Evolutionary conservation across 208 protist species (phyloP).

Genomic region (Trypanosoma theileri): DNA sequence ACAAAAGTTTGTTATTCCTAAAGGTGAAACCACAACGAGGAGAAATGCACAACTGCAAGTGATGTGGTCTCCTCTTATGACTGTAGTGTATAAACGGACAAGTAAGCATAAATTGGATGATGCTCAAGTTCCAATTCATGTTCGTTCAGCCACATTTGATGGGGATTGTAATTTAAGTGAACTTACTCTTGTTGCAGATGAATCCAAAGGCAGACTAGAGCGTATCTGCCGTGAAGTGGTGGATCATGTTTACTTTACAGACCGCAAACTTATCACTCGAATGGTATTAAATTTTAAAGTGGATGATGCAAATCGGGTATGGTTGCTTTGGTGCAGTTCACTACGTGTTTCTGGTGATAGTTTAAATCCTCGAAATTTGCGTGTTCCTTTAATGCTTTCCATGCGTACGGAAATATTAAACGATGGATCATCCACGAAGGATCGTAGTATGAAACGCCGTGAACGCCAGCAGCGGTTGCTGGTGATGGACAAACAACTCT

Average conservation of each 20-base stretch:
- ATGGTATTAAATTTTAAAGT: constrained; percentile 83
- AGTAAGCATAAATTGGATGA: constrained; percentile 78
- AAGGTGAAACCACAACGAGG: constrained; percentile 65
- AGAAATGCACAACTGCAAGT: constrained; percentile 84
- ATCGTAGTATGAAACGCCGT: constrained; percentile 37
- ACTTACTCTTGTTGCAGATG: constrained; percentile 77
- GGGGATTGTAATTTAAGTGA: constrained; percentile 77
- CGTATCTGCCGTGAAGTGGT: constrained; percentile 79
- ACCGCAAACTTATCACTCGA: constrained; percentile 82
- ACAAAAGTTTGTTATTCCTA: constrained; percentile 89
- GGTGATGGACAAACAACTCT: constrained; percentile 74
- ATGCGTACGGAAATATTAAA: constrained; percentile 75
- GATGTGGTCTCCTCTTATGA: constrained; percentile 87
- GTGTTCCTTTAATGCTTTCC: constrained; percentile 62
- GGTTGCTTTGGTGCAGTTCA: constrained; percentile 84
- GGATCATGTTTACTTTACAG: constrained; percentile 81
- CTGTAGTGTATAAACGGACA: constrained; percentile 81
- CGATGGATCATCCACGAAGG: constrained; percentile 57
- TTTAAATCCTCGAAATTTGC: constrained; percentile 69
- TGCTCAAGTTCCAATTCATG: constrained; percentile 42
- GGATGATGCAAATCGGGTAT: constrained; percentile 69
- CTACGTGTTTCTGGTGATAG: constrained; percentile 69
- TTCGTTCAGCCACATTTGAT: constrained; percentile 81
- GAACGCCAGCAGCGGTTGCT: constrained; percentile 73
- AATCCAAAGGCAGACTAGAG: constrained; percentile 74